A percentile compares a stretch with the other conserved stretches of the same genome.
phyloP scores from a whole-genome alignment of 1,284 basidiomycete species.

The Trichosporon ovoides region DNA sequence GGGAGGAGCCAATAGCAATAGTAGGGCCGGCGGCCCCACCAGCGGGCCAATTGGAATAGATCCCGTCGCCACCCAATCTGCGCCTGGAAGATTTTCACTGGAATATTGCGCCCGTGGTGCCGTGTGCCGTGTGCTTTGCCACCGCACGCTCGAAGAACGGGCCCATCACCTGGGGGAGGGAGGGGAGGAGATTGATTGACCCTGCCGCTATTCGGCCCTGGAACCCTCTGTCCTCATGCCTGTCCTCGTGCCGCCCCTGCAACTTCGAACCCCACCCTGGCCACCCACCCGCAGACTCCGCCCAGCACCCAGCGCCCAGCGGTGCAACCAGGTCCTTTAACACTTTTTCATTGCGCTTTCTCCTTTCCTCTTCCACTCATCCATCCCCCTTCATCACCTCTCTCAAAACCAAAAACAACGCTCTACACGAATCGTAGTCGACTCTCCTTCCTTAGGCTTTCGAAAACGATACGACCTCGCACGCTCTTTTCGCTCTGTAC shows the following conservation, averaged over 20 bases:
- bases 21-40: not conserved
- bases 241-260: not conserved
- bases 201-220: not conserved
- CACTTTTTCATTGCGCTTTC: not conserved
- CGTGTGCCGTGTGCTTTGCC: not conserved
- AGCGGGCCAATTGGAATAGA: not conserved
- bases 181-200: no score
- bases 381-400: not conserved
- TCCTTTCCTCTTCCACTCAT: conserved; percentile 9
- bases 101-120: not conserved
- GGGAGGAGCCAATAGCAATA: no score
- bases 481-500: conserved; percentile 26
- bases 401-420: conserved; percentile 1
- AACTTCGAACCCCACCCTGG: not conserved
- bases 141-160: no score
- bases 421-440: conserved; percentile 4
- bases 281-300: no score
- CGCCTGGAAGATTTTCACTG: not conserved
- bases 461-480: conserved; percentile 9
- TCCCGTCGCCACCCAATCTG: not conserved
- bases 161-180: no score
- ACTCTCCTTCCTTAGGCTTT: conserved; percentile 6
- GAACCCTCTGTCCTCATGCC: not conserved
- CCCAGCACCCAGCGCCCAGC: not conserved
- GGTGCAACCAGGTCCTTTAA: not conserved